Evolutionary conservation across 495 filamentous ascomycete genomes (phyloP), one percentile per base, ranked within the genome.

Genomic region (Platismatia glauca): DNA sequence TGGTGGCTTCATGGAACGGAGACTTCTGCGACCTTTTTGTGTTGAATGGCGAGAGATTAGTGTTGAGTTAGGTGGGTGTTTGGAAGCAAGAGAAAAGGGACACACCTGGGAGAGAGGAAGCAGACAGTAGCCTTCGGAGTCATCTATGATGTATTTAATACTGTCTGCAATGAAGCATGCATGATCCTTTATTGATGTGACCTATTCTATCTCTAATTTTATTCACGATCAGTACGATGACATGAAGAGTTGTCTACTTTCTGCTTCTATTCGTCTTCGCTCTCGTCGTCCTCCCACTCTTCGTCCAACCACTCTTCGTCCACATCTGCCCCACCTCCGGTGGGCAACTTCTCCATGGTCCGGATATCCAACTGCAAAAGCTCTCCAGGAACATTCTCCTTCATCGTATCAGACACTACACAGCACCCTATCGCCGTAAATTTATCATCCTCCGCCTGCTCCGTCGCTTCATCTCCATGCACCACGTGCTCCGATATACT

Each of bases 391-490:
- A 61, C 35, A 46, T 61, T 37, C 1, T 50, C 52, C 16, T 24
- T 37, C 15, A 31, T 55, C 12, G 61, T 57, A 7, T 63, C 61
- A 6, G 38, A 48, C 2, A 63, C 55, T 11, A 63, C 53, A 31
- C 61, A 63, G 43, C 61, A 63, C 24, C 61, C 61, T 4, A 63
- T 63, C 7, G 29, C 61, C 35, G 55, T 63, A 20, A 20, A 46
- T 13, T 63, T 63, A 22, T 63, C 61, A 18, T 62, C 60, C 1
- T 62, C 60, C 7, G 60, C 60, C 52, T 62, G 16, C 41, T 44
- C 37, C 15, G 60, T 35, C 18, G 52, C 60, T 57, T 35, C 13
- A 34, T 57, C 60, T 24, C 60, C 60, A 11, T 24, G 18, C 12
- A 44, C 13, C 20, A 57, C 6, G 13, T 43, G 52, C 55, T 57